Conservation (phyloP, 768 basidiomycete species). For the Xerocomellus dryophilus region DNA sequence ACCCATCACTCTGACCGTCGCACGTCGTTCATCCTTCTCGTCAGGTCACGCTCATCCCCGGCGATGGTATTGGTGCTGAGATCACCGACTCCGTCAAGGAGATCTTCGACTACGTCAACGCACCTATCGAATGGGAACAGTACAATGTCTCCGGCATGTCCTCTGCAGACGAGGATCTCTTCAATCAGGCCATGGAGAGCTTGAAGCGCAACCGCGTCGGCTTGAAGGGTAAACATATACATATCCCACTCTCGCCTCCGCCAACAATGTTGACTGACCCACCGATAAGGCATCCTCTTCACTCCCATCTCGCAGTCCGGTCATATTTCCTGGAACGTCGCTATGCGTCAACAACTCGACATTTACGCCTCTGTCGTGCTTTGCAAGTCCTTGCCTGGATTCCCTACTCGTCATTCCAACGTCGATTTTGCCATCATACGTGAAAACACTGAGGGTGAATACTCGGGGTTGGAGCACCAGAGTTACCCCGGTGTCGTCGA, state of each 20-base stretch:
- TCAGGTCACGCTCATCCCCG: slow-evolving; percentile 95
- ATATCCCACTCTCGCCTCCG: background rate
- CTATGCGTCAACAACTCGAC: slow-evolving; percentile 98
- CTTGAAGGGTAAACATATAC: slow-evolving; percentile 73
- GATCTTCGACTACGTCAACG: slow-evolving; percentile 96
- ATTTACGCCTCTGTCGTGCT: slow-evolving; percentile 98
- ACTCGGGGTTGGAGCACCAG: slow-evolving; percentile 97
- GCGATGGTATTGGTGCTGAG: slow-evolving; percentile 96
- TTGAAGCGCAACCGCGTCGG: slow-evolving; percentile 97
- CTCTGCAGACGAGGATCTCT: slow-evolving; percentile 88
- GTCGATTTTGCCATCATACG: slow-evolving; percentile 99
- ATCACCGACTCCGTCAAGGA: slow-evolving; percentile 99
- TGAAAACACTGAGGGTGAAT: slow-evolving; percentile 99
- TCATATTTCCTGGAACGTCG: slow-evolving; percentile 99
- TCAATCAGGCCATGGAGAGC: slow-evolving; percentile 97
- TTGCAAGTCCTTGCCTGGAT: slow-evolving; percentile 96
- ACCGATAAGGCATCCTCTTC: slow-evolving; percentile 83
- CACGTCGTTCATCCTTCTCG: slow-evolving; percentile 22
- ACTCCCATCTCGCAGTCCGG: slow-evolving; percentile 95
- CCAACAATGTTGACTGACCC: slow-evolving; percentile 4
- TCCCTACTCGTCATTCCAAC: slow-evolving; percentile 92
- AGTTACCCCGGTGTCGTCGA: slow-evolving; percentile 98
- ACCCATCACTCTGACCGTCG: background rate
- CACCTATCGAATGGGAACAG: slow-evolving; percentile 98
- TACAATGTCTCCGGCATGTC: slow-evolving; percentile 98